Evolutionary conservation across 1,284 basidiomycete species (phyloP).

Genomic region (Cutaneotrichosporon sp.): DNA sequence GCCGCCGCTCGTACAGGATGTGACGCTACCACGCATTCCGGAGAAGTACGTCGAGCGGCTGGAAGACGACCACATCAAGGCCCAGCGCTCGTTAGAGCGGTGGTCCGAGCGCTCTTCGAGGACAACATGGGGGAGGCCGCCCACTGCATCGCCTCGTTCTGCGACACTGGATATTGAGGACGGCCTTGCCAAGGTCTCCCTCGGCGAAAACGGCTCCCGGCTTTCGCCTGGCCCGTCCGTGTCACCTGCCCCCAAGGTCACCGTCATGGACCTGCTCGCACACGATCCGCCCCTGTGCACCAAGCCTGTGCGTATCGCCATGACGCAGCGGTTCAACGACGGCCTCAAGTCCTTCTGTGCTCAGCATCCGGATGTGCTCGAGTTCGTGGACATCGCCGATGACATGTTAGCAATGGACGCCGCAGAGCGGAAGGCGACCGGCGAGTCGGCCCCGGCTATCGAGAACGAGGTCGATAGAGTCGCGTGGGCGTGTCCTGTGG

Average conservation of each 20-base stretch:
- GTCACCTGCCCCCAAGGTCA: too few species aligned
- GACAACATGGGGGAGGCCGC: constrained; percentile 18
- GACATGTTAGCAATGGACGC: constrained; percentile 24
- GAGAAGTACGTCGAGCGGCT: constrained; percentile 42
- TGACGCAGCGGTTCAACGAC: constrained; percentile 38
- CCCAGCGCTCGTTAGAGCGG: constrained; percentile 16
- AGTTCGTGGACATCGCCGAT: constrained; percentile 36
- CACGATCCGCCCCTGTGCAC: constrained; percentile 38
- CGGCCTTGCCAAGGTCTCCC: constrained; percentile 1
- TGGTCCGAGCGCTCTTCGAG: constrained; percentile 14
- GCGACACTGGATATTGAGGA: constrained; percentile 1
- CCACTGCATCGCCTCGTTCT: too few species aligned
- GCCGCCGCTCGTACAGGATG: constrained; percentile 42
- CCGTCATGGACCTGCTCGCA: constrained; percentile 26
- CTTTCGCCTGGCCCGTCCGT: too few species aligned
- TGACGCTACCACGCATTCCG: constrained; percentile 34
- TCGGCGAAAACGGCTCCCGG: background rate
- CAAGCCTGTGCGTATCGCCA: constrained; percentile 32
- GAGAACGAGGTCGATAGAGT: constrained; percentile 28
- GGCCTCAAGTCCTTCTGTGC: constrained; percentile 30
- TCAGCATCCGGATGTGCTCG: constrained; percentile 25
- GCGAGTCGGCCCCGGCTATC: background rate
- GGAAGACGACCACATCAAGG: constrained; percentile 18
- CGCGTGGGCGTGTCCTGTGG: constrained; percentile 40
- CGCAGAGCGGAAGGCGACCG: constrained; percentile 10